phyloP scores from a whole-genome alignment of 1,284 basidiomycete genomes.

The Wallemia ichthyophaga region DNA sequence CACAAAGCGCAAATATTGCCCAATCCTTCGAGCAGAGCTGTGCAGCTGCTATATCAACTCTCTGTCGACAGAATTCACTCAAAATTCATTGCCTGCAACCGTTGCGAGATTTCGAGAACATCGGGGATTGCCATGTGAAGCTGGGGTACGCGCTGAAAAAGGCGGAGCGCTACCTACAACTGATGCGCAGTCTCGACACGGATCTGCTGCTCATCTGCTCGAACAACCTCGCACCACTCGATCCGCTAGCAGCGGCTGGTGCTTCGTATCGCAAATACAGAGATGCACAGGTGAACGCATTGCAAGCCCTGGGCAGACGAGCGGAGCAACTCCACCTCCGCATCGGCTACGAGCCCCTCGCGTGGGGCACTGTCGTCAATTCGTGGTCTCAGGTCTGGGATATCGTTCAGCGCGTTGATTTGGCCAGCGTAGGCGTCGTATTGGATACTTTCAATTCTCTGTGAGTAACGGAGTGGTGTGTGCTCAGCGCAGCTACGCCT shows the following conservation, averaged over 20 bases:
- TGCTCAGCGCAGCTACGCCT: background rate
- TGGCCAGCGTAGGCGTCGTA: conserved; percentile 6
- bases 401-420: conserved; percentile 5
- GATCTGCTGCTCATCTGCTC: conserved; percentile 5
- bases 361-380: conserved; percentile 5
- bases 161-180: conserved; percentile 3
- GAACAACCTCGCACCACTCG: conserved; percentile 1
- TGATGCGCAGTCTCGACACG: conserved; percentile 2
- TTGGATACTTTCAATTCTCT: conserved; percentile 4
- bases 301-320: conserved; percentile 2
- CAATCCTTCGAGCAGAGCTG: conserved; percentile 1
- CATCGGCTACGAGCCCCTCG: conserved; percentile 5
- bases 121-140: background rate
- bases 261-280: conserved; percentile 1
- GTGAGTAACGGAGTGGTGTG: conserved; percentile 3
- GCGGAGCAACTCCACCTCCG: conserved; percentile 1
- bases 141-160: conserved; percentile 2
- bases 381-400: conserved; percentile 5
- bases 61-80: conserved; percentile 1
- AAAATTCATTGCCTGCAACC: conserved; percentile 4
- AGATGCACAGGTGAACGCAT: conserved; percentile 4
- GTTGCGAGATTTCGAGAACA: conserved; percentile 4
- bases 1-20: background rate
- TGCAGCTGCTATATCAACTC: conserved; percentile 2
- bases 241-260: background rate